Conservation (phyloP, 2,329 filamentous ascomycete genomes). For the Drechmeria coniospora region DNA sequence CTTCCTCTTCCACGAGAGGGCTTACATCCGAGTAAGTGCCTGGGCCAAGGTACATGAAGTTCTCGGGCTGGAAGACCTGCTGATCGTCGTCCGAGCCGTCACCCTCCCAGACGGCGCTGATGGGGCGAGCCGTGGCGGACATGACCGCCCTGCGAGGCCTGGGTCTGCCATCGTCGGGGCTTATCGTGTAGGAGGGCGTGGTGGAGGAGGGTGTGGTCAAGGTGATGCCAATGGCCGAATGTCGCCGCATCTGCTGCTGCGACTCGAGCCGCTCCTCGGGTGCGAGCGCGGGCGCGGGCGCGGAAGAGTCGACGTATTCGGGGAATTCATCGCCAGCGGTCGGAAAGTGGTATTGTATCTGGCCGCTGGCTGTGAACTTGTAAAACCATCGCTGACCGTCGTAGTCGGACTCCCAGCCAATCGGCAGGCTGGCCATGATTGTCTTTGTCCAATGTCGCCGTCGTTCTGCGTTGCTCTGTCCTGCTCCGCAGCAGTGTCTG, state of each 20-base stretch:
- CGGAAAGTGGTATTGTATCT: conserved; percentile 41
- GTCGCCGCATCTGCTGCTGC: conserved; percentile 30
- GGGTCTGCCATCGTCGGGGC: conserved; percentile 1
- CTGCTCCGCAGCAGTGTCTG: no score
- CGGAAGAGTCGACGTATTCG: conserved; percentile 27
- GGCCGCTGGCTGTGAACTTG: conserved; percentile 36
- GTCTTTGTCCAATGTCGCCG: no score
- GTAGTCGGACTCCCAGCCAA: conserved; percentile 42
- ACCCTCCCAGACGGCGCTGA: conserved; percentile 17
- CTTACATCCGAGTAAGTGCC: conserved; percentile 30
- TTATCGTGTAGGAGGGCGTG: neutral
- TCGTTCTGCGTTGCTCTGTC: no score
- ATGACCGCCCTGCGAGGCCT: conserved; percentile 10
- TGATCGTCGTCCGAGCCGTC: conserved; percentile 18
- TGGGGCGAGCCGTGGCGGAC: conserved; percentile 17
- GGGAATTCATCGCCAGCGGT: conserved; percentile 43
- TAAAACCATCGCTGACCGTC: conserved; percentile 44
- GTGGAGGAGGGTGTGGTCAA: conserved; percentile 3
- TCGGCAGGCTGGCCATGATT: conserved; percentile 25
- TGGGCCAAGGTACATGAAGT: conserved; percentile 36
- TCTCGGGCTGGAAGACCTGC: conserved; percentile 34
- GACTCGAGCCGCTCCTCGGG: conserved; percentile 39
- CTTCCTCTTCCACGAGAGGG: conserved; percentile 25
- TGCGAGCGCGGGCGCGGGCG: conserved; percentile 23
- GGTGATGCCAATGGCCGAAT: conserved; percentile 7